These are phyloP conservation scores for Batkoa obscura DNA, from an alignment of 371 early-diverging fungal species.

Conservation along the genomic window DNA sequence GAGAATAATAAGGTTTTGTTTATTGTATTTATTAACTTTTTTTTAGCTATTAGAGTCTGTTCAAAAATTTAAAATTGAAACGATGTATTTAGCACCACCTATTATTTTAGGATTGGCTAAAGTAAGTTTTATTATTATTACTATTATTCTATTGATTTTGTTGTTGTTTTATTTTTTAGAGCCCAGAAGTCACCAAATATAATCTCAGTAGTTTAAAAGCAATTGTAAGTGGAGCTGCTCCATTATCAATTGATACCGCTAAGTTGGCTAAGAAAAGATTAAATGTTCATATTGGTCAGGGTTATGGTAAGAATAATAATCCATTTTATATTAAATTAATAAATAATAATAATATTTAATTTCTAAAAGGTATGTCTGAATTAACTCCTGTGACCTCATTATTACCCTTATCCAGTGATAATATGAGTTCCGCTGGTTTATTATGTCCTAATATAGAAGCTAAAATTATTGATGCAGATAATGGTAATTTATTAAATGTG, in stretches of 20 bases:
- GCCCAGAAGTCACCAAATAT: conserved; percentile 36
- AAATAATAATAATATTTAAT: no score
- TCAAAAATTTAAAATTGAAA: conserved; percentile 22
- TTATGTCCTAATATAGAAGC: conserved; percentile 46
- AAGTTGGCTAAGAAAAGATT: conserved; percentile 24
- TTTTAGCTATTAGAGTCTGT: conserved; percentile 34
- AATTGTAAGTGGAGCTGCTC: conserved; percentile 61
- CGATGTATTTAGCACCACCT: conserved; percentile 39
- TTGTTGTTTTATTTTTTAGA: conserved; percentile 12
- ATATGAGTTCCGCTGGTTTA: conserved; percentile 41
- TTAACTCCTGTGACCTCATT: conserved; percentile 21
- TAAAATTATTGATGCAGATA: conserved; percentile 35
- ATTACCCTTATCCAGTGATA: conserved; percentile 6
- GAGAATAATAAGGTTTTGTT: not conserved
- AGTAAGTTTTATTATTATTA: conserved; percentile 25
- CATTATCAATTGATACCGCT: conserved; percentile 39
- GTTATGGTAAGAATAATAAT: conserved; percentile 16
- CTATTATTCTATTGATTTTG: not conserved
- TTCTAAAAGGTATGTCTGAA: conserved; percentile 35
- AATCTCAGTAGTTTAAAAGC: conserved; percentile 33
- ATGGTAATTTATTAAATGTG: conserved; percentile 27
- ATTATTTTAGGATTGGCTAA: conserved; percentile 66
- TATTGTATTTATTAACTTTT: conserved; percentile 10
- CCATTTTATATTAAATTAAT: not conserved
- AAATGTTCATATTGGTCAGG: conserved; percentile 38